Percentiles rank a stretch among this genome's conserved stretches.
Evolutionary conservation across 2,329 filamentous ascomycete genomes (phyloP).

Genomic region (Penicillium sp.): DNA sequence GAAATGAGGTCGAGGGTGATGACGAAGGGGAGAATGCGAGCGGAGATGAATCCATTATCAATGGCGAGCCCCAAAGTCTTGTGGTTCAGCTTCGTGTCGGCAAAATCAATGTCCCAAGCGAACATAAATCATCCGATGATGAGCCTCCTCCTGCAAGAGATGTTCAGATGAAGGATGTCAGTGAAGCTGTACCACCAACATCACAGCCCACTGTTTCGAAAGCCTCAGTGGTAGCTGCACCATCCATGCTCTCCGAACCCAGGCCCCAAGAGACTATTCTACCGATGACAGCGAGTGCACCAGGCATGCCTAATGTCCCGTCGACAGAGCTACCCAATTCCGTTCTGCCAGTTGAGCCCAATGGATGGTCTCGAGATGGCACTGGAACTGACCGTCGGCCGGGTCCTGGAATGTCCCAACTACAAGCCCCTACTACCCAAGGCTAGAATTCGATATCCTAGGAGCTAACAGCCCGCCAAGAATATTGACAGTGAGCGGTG

Average conservation of each 20-base stretch:
- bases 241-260: background rate
- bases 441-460: background rate
- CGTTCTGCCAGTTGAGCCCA: constrained; percentile 2
- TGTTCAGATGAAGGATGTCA: constrained; percentile 10
- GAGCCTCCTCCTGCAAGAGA: constrained; percentile 20
- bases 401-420: background rate
- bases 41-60: constrained; percentile 47
- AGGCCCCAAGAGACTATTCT: background rate
- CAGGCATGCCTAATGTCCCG: background rate
- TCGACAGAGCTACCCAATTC: background rate
- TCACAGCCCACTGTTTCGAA: background rate
- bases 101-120: constrained; percentile 28
- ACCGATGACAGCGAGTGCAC: background rate
- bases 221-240: background rate
- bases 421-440: background rate
- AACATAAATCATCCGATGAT: constrained; percentile 16
- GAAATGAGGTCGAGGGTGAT: constrained; percentile 63
- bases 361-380: constrained; percentile 4
- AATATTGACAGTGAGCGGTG: background rate
- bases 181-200: constrained; percentile 4
- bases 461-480: background rate
- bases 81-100: constrained; percentile 68
- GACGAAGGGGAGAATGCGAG: constrained; percentile 43
- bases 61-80: constrained; percentile 60
- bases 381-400: background rate